Conservation (phyloP, 106 monocot species). For the Dendrobium officinale region DNA sequence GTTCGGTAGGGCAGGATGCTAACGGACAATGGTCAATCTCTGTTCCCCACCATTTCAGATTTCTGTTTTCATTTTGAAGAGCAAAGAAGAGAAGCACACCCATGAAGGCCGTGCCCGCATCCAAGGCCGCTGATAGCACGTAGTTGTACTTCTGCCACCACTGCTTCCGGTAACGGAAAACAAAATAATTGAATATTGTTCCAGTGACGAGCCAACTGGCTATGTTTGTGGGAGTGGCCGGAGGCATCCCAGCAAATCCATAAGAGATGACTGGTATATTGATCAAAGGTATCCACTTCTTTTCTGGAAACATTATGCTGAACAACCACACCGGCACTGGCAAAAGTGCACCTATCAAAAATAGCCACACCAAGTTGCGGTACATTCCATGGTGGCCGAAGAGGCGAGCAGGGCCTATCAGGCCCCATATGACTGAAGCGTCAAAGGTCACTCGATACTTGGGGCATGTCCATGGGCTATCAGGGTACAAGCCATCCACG, state of each 20-base stretch:
- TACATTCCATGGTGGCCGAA: conserved; percentile 62
- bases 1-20: conserved; percentile 74
- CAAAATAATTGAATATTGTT: conserved; percentile 78
- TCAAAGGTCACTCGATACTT: conserved; percentile 84
- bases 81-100: conserved; percentile 76
- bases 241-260: conserved; percentile 91
- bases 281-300: conserved; percentile 85
- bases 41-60: conserved; percentile 78
- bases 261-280: conserved; percentile 84
- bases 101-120: conserved; percentile 90
- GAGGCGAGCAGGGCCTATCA: conserved; percentile 71
- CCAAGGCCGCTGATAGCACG: conserved; percentile 74
- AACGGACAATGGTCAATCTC: conserved; percentile 75
- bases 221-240: conserved; percentile 90
- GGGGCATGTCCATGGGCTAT: conserved; percentile 92
- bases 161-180: conserved; percentile 56
- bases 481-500: conserved; percentile 45
- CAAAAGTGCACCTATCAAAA: conserved; percentile 57
- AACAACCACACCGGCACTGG: conserved; percentile 72
- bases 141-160: conserved; percentile 96
- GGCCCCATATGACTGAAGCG: conserved; percentile 83
- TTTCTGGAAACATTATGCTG: conserved; percentile 63
- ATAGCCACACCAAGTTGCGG: conserved; percentile 77
- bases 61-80: conserved; percentile 48
- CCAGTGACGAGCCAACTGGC: conserved; percentile 81